A percentile compares a stretch with the other conserved stretches of the same genome.
phyloP scores from a whole-genome alignment of 2,329 filamentous ascomycete genomes.

The Aspergillus carbonarius region DNA sequence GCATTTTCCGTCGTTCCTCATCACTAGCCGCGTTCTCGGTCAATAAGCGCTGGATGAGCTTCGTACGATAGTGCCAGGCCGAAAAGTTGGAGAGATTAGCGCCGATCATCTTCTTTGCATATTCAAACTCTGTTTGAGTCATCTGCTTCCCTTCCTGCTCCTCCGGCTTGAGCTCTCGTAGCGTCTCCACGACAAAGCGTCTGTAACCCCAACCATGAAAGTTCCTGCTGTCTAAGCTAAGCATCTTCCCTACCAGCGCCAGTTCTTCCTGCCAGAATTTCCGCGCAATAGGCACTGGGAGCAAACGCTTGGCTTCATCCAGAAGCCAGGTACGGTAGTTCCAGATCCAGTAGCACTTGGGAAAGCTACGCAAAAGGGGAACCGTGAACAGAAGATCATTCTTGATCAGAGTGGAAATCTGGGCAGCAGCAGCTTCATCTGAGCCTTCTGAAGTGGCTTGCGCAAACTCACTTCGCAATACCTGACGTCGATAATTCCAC shows the following conservation, averaged over 20 bases:
- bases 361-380: constrained; percentile 77
- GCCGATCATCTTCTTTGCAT: constrained; percentile 85
- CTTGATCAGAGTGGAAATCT: constrained; percentile 58
- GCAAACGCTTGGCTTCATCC: constrained; percentile 64
- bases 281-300: constrained; percentile 58
- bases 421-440: constrained; percentile 42
- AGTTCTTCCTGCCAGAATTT: constrained; percentile 83
- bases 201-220: constrained; percentile 97
- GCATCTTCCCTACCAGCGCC: constrained; percentile 80
- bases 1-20: constrained; percentile 62
- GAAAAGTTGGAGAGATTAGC: constrained; percentile 93
- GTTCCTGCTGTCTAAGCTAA: constrained; percentile 80
- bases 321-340: constrained; percentile 89
- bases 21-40: constrained; percentile 67
- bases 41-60: constrained; percentile 75
- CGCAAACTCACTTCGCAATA: constrained; percentile 62
- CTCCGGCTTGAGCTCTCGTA: constrained; percentile 59
- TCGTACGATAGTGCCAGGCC: constrained; percentile 89
- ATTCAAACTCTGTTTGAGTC: constrained; percentile 78
- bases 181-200: constrained; percentile 69
- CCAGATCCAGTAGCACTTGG: constrained; percentile 99
- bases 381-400: constrained; percentile 80
- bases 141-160: constrained; percentile 57
- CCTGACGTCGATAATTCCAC: constrained; percentile 63
- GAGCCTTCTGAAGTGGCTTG: constrained; percentile 20